phyloP scores from a whole-genome alignment of 2,329 filamentous ascomycete species.

The Metarhizium sp. region DNA sequence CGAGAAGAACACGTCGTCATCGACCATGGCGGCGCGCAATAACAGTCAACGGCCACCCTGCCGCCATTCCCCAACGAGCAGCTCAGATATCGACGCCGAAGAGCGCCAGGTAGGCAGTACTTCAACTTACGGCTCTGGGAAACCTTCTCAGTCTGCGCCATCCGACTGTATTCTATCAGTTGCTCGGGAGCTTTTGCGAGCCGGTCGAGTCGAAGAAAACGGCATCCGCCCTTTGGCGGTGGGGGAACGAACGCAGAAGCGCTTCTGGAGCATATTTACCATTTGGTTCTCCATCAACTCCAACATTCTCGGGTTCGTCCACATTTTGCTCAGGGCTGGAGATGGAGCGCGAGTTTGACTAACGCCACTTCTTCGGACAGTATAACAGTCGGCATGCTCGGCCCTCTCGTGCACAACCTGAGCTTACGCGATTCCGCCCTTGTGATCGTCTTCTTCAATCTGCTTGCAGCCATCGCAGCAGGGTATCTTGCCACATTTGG shows the following conservation, averaged over 20 bases:
- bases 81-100: not conserved
- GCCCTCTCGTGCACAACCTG: conserved; percentile 44
- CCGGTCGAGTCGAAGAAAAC: conserved; percentile 31
- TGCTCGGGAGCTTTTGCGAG: conserved; percentile 19
- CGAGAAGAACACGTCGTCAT: not conserved
- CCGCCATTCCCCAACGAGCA: not conserved
- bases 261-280: conserved; percentile 36
- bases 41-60: not conserved
- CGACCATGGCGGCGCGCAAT: not conserved
- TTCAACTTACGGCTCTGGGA: not conserved
- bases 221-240: conserved; percentile 33
- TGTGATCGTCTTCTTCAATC: conserved; percentile 54
- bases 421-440: conserved; percentile 46
- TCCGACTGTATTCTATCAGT: not conserved
- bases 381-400: conserved; percentile 55
- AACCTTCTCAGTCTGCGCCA: not conserved
- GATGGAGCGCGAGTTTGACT: not conserved
- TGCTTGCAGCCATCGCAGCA: conserved; percentile 43
- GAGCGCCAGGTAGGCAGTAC: not conserved
- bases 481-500: conserved; percentile 50
- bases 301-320: conserved; percentile 34
- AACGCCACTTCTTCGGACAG: conserved; percentile 18
- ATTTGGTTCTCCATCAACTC: conserved; percentile 39
- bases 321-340: not conserved
- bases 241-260: conserved; percentile 29